A percentile compares a stretch with the other conserved stretches of the same genome.
phyloP scores from a whole-genome alignment of 2,329 filamentous ascomycete species.

The Sporothrix dimorphospora region DNA sequence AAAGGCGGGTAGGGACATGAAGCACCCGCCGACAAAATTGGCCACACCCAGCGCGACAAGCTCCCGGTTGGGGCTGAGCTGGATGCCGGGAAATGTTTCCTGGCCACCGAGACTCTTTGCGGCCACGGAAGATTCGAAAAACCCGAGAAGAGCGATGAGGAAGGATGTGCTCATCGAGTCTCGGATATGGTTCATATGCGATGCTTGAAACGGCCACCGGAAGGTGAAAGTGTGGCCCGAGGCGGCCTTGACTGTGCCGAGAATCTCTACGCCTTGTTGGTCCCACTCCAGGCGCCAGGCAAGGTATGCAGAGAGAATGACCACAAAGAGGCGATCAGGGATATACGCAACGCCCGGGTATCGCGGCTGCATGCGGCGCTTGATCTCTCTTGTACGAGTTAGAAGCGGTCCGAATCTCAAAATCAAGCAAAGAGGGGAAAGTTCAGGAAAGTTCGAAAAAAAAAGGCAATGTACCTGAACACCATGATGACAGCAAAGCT shows the following conservation, averaged over 20 bases:
- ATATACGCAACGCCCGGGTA: constrained; percentile 83
- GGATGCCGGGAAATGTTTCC: constrained; percentile 75
- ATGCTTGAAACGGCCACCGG: constrained; percentile 79
- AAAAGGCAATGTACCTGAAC: constrained; percentile 62
- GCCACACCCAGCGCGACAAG: constrained; percentile 88
- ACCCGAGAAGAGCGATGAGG: constrained; percentile 91
- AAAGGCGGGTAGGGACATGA: constrained; percentile 91
- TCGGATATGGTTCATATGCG: constrained; percentile 79
- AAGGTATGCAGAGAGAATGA: constrained; percentile 80
- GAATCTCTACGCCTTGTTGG: constrained; percentile 74
- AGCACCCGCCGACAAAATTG: constrained; percentile 88
- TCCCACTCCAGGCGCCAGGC: constrained; percentile 81
- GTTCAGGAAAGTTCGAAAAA: too few relatives aligned
- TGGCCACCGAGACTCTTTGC: constrained; percentile 81
- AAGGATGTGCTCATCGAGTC: constrained; percentile 90
- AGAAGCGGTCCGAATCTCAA: background rate
- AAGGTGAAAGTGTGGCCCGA: constrained; percentile 76
- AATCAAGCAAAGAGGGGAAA: background rate
- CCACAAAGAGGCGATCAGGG: constrained; percentile 88
- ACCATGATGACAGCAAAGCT: constrained; percentile 90
- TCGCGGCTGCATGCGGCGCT: constrained; percentile 76
- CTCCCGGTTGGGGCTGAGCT: constrained; percentile 88
- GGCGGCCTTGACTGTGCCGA: constrained; percentile 77
- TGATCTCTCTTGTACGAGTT: constrained; percentile 67
- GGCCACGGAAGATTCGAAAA: constrained; percentile 96